Percentiles rank a stretch among this genome's conserved stretches.
Evolutionary conservation across 495 filamentous ascomycete species (phyloP).

Genomic region (Terfezia boudieri): DNA sequence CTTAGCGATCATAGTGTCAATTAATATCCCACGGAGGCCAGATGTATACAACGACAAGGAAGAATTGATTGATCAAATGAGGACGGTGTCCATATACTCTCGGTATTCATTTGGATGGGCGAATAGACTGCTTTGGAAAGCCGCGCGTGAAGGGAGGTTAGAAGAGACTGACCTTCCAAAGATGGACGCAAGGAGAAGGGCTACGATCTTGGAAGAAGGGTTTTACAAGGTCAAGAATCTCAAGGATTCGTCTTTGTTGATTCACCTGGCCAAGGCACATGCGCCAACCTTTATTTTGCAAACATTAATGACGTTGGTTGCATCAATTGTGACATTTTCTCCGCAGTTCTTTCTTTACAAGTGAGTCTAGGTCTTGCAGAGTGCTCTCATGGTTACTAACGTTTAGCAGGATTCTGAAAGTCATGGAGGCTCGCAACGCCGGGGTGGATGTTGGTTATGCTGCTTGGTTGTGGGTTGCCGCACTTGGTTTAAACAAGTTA

Average conservation of each 20-base stretch:
- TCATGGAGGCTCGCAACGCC: slow-evolving; percentile 34
- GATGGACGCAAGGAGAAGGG: slow-evolving; percentile 27
- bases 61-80: slow-evolving; percentile 38
- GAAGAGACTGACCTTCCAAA: slow-evolving; percentile 37
- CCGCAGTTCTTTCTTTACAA: slow-evolving; percentile 40
- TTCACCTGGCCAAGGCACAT: slow-evolving; percentile 34
- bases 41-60: slow-evolving; percentile 32
- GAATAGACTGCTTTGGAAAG: slow-evolving; percentile 27
- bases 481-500: slow-evolving; percentile 35
- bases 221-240: slow-evolving; percentile 29
- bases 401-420: slow-evolving; percentile 32
- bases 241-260: slow-evolving; percentile 33
- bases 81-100: slow-evolving; percentile 34
- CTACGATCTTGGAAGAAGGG: slow-evolving; percentile 24
- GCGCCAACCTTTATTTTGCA: slow-evolving; percentile 31
- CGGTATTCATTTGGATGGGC: slow-evolving; percentile 48
- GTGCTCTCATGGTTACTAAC: background rate
- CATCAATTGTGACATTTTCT: slow-evolving; percentile 37
- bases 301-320: slow-evolving; percentile 28
- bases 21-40: slow-evolving; percentile 42
- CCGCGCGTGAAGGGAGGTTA: slow-evolving; percentile 32
- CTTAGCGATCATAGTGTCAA: slow-evolving; percentile 18
- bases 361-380: background rate
- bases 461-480: slow-evolving; percentile 45
- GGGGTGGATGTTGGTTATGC: slow-evolving; percentile 23